phyloP scores from a whole-genome alignment of 495 filamentous ascomycete species.

The Lophium mytilinum region DNA sequence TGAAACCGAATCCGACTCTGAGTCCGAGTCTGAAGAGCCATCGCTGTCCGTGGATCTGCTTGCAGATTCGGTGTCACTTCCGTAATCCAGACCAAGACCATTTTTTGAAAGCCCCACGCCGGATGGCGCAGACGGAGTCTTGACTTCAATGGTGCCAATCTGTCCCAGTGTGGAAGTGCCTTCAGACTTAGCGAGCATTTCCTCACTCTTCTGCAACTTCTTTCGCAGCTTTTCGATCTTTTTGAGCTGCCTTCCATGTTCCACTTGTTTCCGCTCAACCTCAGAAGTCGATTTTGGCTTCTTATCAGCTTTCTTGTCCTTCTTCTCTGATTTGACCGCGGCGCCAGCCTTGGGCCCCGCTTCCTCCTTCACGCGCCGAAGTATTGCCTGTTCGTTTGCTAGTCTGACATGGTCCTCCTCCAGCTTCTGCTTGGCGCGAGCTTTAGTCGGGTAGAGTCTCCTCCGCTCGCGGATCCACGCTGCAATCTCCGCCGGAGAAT shows the following conservation, averaged over 20 bases:
- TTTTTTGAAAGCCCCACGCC: background rate
- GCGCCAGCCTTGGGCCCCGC: constrained; percentile 34
- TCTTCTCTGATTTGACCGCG: constrained; percentile 1
- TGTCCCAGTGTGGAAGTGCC: too few relatives aligned
- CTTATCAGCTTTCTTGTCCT: constrained; percentile 41
- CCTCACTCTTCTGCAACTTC: constrained; percentile 12
- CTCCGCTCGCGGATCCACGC: constrained; percentile 76
- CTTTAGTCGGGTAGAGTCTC: constrained; percentile 68
- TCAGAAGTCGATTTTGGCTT: constrained; percentile 18
- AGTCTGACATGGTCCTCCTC: constrained; percentile 22
- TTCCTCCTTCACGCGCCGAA: constrained; percentile 12
- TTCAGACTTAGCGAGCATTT: background rate
- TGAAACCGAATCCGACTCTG: constrained; percentile 1
- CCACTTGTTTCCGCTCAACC: background rate
- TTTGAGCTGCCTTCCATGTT: background rate
- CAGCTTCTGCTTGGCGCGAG: constrained; percentile 45
- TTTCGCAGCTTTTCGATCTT: background rate
- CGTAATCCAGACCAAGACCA: constrained; percentile 16
- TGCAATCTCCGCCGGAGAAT: constrained; percentile 59
- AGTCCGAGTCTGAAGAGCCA: background rate
- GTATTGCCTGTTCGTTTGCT: constrained; percentile 11
- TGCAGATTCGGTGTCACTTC: constrained; percentile 8
- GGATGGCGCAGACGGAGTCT: too few relatives aligned
- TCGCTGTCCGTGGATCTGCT: background rate
- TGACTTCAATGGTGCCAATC: too few relatives aligned